Evolutionary conservation across 1,284 basidiomycete genomes (phyloP).

Genomic region (Cryptococcus sp.): DNA sequence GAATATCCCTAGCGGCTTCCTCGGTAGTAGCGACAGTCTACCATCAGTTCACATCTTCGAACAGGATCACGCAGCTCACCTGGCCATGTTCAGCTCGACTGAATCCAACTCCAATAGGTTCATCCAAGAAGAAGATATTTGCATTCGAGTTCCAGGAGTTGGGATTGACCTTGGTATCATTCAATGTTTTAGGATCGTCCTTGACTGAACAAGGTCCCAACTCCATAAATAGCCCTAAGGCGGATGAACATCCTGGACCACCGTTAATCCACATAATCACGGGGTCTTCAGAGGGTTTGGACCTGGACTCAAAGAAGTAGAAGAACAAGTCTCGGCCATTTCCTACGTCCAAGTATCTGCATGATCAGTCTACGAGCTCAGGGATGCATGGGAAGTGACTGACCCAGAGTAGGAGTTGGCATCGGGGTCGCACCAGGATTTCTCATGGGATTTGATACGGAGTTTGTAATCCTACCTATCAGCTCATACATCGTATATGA

Average conservation of each 20-base stretch:
- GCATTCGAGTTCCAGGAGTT: constrained; percentile 52
- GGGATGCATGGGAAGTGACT: constrained; percentile 2
- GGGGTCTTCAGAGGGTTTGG: constrained; percentile 57
- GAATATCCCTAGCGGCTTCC: constrained; percentile 65
- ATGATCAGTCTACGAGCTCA: constrained; percentile 1
- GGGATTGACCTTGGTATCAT: constrained; percentile 50
- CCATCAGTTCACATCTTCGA: neutral
- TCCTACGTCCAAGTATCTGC: constrained; percentile 60
- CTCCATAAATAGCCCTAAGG: constrained; percentile 53
- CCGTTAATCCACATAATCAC: constrained; percentile 50
- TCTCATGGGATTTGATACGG: constrained; percentile 45
- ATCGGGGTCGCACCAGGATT: constrained; percentile 47
- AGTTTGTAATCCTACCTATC: constrained; percentile 34
- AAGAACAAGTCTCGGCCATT: constrained; percentile 71
- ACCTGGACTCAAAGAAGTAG: constrained; percentile 76
- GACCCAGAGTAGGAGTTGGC: constrained; percentile 41
- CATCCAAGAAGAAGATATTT: constrained; percentile 46
- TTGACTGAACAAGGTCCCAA: constrained; percentile 49
- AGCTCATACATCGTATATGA: neutral
- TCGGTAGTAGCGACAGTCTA: constrained; percentile 62
- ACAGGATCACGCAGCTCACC: constrained; percentile 9
- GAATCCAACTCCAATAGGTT: constrained; percentile 62
- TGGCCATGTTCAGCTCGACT: constrained; percentile 62
- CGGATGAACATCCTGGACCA: constrained; percentile 49
- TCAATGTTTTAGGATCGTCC: constrained; percentile 35